Evolutionary conservation across 257 asterid species (phyloP), one percentile per base, ranked within the genome.

Genomic region (Solanum raphanifolium): DNA sequence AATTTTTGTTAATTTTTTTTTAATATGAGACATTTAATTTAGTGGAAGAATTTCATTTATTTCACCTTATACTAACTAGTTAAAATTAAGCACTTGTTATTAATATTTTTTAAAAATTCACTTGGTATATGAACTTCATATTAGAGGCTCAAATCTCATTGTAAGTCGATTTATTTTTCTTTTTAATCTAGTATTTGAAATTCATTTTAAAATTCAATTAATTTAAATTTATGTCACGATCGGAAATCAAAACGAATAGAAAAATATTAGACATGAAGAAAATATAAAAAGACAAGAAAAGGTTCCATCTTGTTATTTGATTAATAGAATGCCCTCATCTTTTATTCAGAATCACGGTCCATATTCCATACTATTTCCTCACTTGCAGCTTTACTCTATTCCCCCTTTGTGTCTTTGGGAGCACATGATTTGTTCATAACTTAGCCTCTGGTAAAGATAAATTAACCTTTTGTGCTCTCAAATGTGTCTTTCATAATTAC

Each of bases 271-370:
- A 58, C 13, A 16, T 52, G 62, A 52, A 52, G 62, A 52, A 5
- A 4, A 52, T 52, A 52, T 0, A 52, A 52, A 52, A 52, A 52
- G 62, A 16, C 21, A 18, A 0, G 8, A 48, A 48, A 52, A 2
- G 9, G 9, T 46, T 46, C 1, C 55, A 46, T 46, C 55, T 46
- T 46, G 1, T 46, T 46, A 46, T 46, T 13, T 46, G 2, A 46
- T 46, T 46, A 46, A 46, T 46, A 46, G 18, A 46, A 46, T 46
- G 20, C 3, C 55, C 20, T 13, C 55, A 52, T 52, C 1, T 52
- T 52, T 0, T 52, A 16, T 52, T 52, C 1, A 16, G 3, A 52
- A 52, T 52, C 62, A 6, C 0, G 1, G 0, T 16, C 1, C 62
- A 1, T 0, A 52, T 52, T 16, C 9, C 62, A 52, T 52, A 16